phyloP scores from a whole-genome alignment of 2,329 filamentous ascomycete species.

The Hypoxylon sp. region DNA sequence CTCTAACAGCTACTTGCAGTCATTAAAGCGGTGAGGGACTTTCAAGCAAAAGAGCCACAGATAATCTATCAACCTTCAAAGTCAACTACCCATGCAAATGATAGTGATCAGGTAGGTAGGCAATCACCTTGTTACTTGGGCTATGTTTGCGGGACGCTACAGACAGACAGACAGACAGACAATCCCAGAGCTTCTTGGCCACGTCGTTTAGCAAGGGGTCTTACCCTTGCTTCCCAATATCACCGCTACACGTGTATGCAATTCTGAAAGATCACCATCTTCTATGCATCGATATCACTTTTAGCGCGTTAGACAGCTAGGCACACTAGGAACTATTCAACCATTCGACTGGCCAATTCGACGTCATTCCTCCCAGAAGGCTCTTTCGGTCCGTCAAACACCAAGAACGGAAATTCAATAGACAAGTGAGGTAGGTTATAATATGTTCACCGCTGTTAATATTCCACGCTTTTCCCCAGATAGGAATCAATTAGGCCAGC shows the following conservation, averaged over 20 bases:
- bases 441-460: constrained; percentile 34
- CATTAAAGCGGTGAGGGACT: neutral
- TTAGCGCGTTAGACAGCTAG: neutral
- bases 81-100: neutral
- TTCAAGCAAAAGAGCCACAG: neutral
- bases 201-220: constrained; percentile 31
- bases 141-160: constrained; percentile 9
- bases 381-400: constrained; percentile 17
- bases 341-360: constrained; percentile 27
- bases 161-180: neutral
- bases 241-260: constrained; percentile 7
- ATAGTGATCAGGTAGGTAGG: neutral
- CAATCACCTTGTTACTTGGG: neutral
- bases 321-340: neutral
- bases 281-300: constrained; percentile 2
- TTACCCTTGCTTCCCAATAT: constrained; percentile 11
- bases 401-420: constrained; percentile 13
- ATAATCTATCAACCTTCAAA: neutral
- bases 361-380: constrained; percentile 10
- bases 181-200: constrained; percentile 19
- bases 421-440: constrained; percentile 7
- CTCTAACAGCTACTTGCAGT: neutral
- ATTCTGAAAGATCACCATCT: constrained; percentile 16
- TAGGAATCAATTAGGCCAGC: constrained; percentile 19
- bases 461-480: constrained; percentile 32